Evolutionary conservation across 140 eudicot genomes (phyloP).

Genomic region (Oenanthe javanica): DNA sequence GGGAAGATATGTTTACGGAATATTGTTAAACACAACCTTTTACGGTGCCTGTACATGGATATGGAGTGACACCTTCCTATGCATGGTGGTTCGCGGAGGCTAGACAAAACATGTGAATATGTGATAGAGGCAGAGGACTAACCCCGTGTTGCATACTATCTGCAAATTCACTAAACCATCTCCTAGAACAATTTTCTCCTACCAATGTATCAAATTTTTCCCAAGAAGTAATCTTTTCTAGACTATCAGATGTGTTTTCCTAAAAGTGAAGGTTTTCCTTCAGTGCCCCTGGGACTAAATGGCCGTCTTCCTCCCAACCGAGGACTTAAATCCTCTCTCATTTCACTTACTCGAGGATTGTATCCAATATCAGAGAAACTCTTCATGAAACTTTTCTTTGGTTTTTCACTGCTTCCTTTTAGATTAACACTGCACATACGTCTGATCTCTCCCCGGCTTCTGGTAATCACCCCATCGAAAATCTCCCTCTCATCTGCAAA

Average conservation of each 20-base stretch:
- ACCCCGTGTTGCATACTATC: background rate
- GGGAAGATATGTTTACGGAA: background rate
- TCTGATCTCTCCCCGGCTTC: conserved; percentile 55
- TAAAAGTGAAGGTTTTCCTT: conserved; percentile 27
- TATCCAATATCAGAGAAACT: conserved; percentile 24
- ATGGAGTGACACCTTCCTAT: background rate
- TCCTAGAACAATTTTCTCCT: background rate
- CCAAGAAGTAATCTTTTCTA: background rate
- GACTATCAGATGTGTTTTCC: conserved; percentile 13
- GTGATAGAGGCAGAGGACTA: background rate
- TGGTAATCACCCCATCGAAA: conserved; percentile 43
- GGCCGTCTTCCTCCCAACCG: conserved; percentile 23
- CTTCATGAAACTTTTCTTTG: conserved; percentile 19
- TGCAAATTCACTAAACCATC: background rate
- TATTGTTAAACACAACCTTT: background rate
- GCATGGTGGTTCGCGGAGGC: background rate
- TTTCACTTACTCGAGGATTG: conserved; percentile 39
- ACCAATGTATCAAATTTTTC: background rate
- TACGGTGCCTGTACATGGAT: background rate
- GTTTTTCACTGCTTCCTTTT: conserved; percentile 35
- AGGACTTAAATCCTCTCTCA: conserved; percentile 36
- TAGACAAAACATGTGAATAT: background rate
- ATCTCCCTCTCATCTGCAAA: conserved; percentile 30
- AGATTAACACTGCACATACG: conserved; percentile 37
- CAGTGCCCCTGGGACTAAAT: conserved; percentile 22